Conservation (phyloP, 306 rosid genomes). For the Dalbergia cochinchinensis region DNA sequence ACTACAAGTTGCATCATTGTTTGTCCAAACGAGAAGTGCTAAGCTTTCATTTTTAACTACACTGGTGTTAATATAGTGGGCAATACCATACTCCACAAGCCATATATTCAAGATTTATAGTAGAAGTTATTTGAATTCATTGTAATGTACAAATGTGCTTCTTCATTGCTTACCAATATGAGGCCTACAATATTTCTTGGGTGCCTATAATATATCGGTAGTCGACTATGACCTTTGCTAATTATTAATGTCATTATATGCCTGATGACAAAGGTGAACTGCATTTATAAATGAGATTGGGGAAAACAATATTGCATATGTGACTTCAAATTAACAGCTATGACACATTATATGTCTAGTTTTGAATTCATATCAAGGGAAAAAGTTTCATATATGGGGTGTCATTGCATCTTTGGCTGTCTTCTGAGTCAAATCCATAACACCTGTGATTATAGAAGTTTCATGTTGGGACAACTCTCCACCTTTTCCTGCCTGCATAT, state of each 20-base stretch:
- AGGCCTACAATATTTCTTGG: slow-evolving; percentile 72
- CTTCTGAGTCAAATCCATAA: slow-evolving; percentile 80
- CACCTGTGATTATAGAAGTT: slow-evolving; percentile 77
- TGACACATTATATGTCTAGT: slow-evolving; percentile 67
- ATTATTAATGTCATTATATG: slow-evolving; percentile 66
- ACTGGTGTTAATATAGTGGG: not conserved
- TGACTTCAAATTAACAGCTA: slow-evolving; percentile 3
- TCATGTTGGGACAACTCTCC: slow-evolving; percentile 82
- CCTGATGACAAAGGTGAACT: slow-evolving; percentile 54
- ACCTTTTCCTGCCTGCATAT: slow-evolving; percentile 82
- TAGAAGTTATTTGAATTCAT: slow-evolving; percentile 2
- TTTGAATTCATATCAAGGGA: slow-evolving; percentile 75
- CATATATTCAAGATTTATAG: slow-evolving; percentile 4
- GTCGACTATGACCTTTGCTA: slow-evolving; percentile 79
- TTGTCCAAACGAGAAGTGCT: slow-evolving; percentile 14
- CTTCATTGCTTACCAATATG: slow-evolving; percentile 64
- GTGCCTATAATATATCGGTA: slow-evolving; percentile 67
- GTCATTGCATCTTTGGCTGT: slow-evolving; percentile 90
- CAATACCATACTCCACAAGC: not conserved
- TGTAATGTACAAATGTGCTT: not conserved
- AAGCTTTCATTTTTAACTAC: slow-evolving; percentile 1
- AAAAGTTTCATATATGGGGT: slow-evolving; percentile 69
- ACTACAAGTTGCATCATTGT: not conserved
- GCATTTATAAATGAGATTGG: slow-evolving; percentile 7
- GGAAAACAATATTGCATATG: not conserved